Evolutionary conservation across 2,329 filamentous ascomycete species (phyloP).

Genomic region (Fusarium armeniacum): DNA sequence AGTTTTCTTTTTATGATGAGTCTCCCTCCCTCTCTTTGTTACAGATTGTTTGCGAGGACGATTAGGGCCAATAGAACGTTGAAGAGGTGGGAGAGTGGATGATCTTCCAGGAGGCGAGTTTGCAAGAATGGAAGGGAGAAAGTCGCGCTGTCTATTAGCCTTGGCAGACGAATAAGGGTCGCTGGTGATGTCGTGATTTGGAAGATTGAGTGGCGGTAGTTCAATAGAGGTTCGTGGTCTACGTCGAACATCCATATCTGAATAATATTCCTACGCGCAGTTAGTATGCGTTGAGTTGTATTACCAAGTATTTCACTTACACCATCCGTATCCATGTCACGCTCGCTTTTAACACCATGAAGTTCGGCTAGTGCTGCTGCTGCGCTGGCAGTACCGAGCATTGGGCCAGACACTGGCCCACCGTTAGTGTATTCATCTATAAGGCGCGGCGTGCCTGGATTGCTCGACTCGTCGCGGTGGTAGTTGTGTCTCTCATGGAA

Average conservation of each 20-base stretch:
- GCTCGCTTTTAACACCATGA: constrained; percentile 79
- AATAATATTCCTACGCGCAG: constrained; percentile 72
- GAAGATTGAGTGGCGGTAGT: constrained; percentile 75
- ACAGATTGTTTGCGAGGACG: constrained; percentile 89
- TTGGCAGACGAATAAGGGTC: constrained; percentile 77
- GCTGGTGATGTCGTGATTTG: constrained; percentile 75
- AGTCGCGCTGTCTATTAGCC: constrained; percentile 74
- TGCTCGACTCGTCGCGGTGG: constrained; percentile 75
- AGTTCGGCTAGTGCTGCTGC: constrained; percentile 90
- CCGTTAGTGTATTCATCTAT: constrained; percentile 76
- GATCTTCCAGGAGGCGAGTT: constrained; percentile 89
- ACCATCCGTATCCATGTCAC: constrained; percentile 82
- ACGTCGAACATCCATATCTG: constrained; percentile 76
- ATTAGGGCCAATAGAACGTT: constrained; percentile 77
- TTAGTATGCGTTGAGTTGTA: constrained; percentile 45
- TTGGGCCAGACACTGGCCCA: constrained; percentile 46
- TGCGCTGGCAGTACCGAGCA: constrained; percentile 75
- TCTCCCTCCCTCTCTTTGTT: constrained; percentile 80
- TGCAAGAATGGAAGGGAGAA: constrained; percentile 85
- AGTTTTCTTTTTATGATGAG: constrained; percentile 84
- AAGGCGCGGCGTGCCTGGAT: constrained; percentile 76
- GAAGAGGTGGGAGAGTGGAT: constrained; percentile 87
- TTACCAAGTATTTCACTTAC: constrained; percentile 64
- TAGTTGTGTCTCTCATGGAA: constrained; percentile 67
- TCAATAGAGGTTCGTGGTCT: constrained; percentile 78